Base-by-base conservation (phyloP, 768 basidiomycete species). In the Phanerodontia chrysosporium region DNA sequence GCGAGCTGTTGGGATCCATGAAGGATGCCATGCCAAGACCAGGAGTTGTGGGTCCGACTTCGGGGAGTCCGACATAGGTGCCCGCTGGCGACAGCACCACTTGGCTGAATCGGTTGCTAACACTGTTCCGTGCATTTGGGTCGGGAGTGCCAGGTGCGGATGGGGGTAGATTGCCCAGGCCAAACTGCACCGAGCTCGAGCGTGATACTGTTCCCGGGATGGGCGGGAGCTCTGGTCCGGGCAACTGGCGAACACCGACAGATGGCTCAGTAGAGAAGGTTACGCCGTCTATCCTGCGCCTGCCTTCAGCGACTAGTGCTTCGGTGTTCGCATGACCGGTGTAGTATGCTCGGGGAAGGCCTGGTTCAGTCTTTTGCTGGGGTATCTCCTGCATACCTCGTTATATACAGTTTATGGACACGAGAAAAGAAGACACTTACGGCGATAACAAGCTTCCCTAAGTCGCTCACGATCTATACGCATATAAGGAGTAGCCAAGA, bases 351-450 rank as follows among this genome's bases (percentile, higher is more conserved):
- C 94, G 81, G 1, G 88, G 80, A 32, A 89, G 76, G 25, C 95
- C 95, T 18, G 93, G 92, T 53, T 86, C 83, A 0, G 92, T 92
- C 21, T 75, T 72, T n/a, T 90, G 87, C 60, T 91, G 83, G 1
- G 92, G 85, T 14, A 97, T 87, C 78, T 89, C 90, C 84, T 89
- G 60, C 13, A 12, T 18, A 49, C 2, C 16, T 14, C 28, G n/a
- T 32, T 30, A 32, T 21, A 16, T 30, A 3, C 14, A 30, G 7
- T 14, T 6, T 25, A 12, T 32, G 30, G 13, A 51, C n/a, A 51
- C 7, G 22, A 18, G 24, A 9, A 29, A 14, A 4, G 16, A 22
- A 13, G 39, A 42, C 12, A 64, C 69, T 56, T 35, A 70, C 71
- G 25, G 75, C 66, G 21, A 83, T 74, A 22, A 83, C 68, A 22